Percentiles rank a stretch among this genome's conserved stretches.
These are phyloP conservation scores for Fusarium goolgardi DNA, from an alignment of 2,329 filamentous ascomycete species.

Conservation along the genomic window DNA sequence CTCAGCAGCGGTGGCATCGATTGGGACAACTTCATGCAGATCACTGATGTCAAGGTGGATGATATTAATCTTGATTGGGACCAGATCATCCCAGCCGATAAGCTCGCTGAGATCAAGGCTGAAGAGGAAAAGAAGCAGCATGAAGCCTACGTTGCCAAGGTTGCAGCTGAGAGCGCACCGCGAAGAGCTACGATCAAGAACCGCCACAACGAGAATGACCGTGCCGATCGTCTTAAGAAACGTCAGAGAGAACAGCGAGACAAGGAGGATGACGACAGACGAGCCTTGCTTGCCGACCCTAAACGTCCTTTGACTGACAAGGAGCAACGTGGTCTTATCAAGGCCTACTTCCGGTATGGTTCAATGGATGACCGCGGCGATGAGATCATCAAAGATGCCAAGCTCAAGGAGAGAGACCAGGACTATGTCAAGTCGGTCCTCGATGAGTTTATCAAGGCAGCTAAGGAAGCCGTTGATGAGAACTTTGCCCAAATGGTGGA, in stretches of 20 bases:
- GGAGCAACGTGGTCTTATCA: slow-evolving; percentile 90
- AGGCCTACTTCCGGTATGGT: slow-evolving; percentile 90
- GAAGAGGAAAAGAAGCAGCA: slow-evolving; percentile 88
- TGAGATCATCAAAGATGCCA: slow-evolving; percentile 88
- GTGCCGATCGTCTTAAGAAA: slow-evolving; percentile 75
- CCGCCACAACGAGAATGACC: slow-evolving; percentile 67
- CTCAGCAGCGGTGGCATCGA: slow-evolving; percentile 87
- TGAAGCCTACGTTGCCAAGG: slow-evolving; percentile 82
- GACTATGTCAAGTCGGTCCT: slow-evolving; percentile 83
- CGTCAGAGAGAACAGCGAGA: slow-evolving; percentile 72
- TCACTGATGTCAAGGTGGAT: slow-evolving; percentile 97
- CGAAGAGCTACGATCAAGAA: slow-evolving; percentile 75
- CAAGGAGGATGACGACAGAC: slow-evolving; percentile 75
- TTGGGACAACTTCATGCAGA: slow-evolving; percentile 96
- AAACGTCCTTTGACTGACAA: slow-evolving; percentile 91
- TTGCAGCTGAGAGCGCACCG: slow-evolving; percentile 87
- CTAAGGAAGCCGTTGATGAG: slow-evolving; percentile 69
- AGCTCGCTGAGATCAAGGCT: slow-evolving; percentile 87
- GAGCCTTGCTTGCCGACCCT: slow-evolving; percentile 81
- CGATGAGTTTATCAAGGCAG: slow-evolving; percentile 74
- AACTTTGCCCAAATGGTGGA: slow-evolving; percentile 79
- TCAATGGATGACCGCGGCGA: slow-evolving; percentile 88
- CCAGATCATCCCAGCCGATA: slow-evolving; percentile 95
- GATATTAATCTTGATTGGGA: slow-evolving; percentile 88
- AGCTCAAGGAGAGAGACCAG: slow-evolving; percentile 82